Conservation (phyloP, 2,329 filamentous ascomycete species). For the Chaetomium sp. region DNA sequence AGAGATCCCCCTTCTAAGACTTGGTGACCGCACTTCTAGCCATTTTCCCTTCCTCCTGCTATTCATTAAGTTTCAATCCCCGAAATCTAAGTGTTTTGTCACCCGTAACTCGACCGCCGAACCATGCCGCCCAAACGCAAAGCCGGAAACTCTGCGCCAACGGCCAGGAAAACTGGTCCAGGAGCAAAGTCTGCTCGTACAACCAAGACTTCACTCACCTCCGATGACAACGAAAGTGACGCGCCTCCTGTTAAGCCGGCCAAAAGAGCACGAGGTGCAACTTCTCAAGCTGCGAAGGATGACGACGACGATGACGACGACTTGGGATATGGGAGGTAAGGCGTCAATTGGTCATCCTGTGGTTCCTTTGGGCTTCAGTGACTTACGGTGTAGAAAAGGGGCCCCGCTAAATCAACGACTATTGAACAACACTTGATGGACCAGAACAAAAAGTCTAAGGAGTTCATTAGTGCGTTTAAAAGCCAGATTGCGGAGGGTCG, state of each 20-base stretch:
- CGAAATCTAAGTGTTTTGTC: neutral
- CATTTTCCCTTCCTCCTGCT: neutral
- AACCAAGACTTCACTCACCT: neutral
- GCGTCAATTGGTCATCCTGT: neutral
- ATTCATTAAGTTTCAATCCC: neutral
- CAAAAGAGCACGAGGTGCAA: constrained; percentile 1
- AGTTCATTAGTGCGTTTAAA: constrained; percentile 26
- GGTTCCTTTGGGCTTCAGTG: neutral
- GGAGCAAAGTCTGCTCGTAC: neutral
- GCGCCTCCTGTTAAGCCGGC: neutral
- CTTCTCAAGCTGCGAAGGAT: neutral
- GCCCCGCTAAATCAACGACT: constrained; percentile 12
- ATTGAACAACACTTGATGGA: constrained; percentile 26
- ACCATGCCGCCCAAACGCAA: constrained; percentile 20
- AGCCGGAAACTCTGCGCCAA: constrained; percentile 1
- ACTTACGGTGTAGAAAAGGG: neutral
- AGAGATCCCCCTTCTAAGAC: too few species aligned
- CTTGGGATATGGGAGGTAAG: neutral
- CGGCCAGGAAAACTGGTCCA: neutral
- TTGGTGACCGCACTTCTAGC: neutral
- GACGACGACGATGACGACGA: constrained; percentile 10
- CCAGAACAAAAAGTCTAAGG: constrained; percentile 26
- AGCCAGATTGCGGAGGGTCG: constrained; percentile 20
- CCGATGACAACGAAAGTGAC: constrained; percentile 2
- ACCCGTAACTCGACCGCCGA: neutral